Conservation (phyloP, 164 flowering plant genomes). For the Platanus orientalis region DNA sequence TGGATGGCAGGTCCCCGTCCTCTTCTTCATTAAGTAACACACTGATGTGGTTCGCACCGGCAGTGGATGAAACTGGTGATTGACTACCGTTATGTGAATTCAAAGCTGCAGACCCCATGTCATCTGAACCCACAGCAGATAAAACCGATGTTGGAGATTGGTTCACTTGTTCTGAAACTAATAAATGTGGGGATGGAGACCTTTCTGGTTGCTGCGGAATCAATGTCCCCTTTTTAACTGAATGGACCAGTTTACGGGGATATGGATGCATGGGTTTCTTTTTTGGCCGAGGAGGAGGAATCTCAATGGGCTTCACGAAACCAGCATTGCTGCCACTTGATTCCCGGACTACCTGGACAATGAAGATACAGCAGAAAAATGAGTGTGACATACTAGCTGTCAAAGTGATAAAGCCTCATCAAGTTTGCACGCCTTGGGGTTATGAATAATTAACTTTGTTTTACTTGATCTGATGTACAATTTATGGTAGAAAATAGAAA, state of each 20-base stretch:
- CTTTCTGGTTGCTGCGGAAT: conserved; percentile 22
- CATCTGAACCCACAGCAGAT: conserved; percentile 46
- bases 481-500: conserved; percentile 16
- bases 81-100: conserved; percentile 29
- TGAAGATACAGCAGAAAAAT: conserved; percentile 5
- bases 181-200: conserved; percentile 32
- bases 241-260: conserved; percentile 57
- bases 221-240: conserved; percentile 18
- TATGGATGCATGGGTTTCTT: conserved; percentile 83
- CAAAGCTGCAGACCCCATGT: conserved; percentile 32
- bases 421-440: conserved; percentile 12
- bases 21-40: conserved; percentile 17
- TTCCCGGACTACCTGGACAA: conserved; percentile 52
- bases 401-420: conserved; percentile 13
- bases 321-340: conserved; percentile 29
- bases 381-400: not conserved
- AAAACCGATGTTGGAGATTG: conserved; percentile 65
- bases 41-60: conserved; percentile 21
- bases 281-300: conserved; percentile 91
- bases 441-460: conserved; percentile 18
- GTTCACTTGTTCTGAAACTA: conserved; percentile 37
- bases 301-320: conserved; percentile 53
- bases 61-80: conserved; percentile 50
- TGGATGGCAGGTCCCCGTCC: conserved; percentile 14
- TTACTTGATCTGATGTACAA: conserved; percentile 13